A percentile compares a stretch with the other conserved stretches of the same genome.
phyloP scores from a whole-genome alignment of 164 flowering plant species.

The Paratinospora sagittata region DNA sequence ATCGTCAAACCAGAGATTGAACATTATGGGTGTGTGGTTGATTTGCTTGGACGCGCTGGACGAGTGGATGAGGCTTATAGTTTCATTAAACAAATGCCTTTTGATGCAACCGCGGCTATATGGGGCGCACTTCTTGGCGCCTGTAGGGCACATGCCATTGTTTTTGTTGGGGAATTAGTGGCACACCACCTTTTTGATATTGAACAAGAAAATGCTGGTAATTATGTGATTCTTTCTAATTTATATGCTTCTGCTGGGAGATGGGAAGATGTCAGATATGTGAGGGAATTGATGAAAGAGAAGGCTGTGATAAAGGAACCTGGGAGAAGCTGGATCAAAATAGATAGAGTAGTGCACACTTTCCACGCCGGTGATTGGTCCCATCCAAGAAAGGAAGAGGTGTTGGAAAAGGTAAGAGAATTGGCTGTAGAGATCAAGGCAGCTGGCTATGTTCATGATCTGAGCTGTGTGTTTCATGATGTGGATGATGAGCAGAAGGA shows the following conservation, averaged over 20 bases:
- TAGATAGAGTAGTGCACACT: constrained; percentile 22
- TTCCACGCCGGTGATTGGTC: constrained; percentile 22
- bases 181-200: constrained; percentile 25
- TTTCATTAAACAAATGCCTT: constrained; percentile 26
- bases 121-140: constrained; percentile 34
- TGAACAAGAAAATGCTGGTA: constrained; percentile 30
- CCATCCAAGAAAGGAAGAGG: constrained; percentile 28
- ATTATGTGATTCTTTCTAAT: constrained; percentile 31
- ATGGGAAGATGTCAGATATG: constrained; percentile 25
- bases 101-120: constrained; percentile 29
- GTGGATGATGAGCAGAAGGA: constrained; percentile 22
- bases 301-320: constrained; percentile 27
- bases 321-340: constrained; percentile 28
- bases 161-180: constrained; percentile 24
- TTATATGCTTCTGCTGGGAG: constrained; percentile 27
- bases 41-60: constrained; percentile 33
- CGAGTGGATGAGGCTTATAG: constrained; percentile 20
- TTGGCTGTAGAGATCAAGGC: constrained; percentile 9
- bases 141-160: constrained; percentile 23
- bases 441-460: constrained; percentile 12
- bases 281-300: constrained; percentile 26
- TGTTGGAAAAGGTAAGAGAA: constrained; percentile 12
- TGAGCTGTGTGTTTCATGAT: constrained; percentile 19
- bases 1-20: constrained; percentile 19
- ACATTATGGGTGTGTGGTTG: constrained; percentile 33